These are phyloP conservation scores for Cyclostephanos tholiformis DNA, from an alignment of 108 stramenopile species.

Conservation along the genomic window DNA sequence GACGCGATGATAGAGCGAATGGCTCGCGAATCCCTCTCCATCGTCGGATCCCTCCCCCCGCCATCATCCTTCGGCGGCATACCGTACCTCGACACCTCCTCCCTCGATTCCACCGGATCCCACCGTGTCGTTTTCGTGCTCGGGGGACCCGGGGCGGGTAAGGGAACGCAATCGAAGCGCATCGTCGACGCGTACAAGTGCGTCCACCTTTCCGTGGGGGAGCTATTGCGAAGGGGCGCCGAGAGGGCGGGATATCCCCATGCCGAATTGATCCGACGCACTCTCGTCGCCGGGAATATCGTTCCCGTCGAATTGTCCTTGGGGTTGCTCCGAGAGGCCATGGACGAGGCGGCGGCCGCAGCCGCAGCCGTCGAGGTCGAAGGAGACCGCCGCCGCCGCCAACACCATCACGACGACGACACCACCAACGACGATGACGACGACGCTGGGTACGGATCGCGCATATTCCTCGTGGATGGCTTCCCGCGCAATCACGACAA, in stretches of 20 bases:
- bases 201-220: slow-evolving; percentile 93
- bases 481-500: slow-evolving; percentile 97
- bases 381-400: too few species aligned
- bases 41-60: slow-evolving; percentile 37
- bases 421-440: too few species aligned
- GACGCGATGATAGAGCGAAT: slow-evolving; percentile 31
- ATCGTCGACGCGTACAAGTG: slow-evolving; percentile 80
- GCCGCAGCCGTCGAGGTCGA: slow-evolving; percentile 6
- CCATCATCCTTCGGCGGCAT: slow-evolving; percentile 35
- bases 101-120: slow-evolving; percentile 22
- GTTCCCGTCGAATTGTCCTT: slow-evolving; percentile 95
- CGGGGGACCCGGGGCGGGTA: slow-evolving; percentile 94
- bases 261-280: slow-evolving; percentile 80
- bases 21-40: slow-evolving; percentile 26
- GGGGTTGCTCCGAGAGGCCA: slow-evolving; percentile 78
- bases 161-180: slow-evolving; percentile 92
- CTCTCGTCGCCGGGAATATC: slow-evolving; percentile 88
- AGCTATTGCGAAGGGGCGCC: slow-evolving; percentile 85
- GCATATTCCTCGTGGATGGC: slow-evolving; percentile 95
- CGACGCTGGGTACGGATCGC: slow-evolving; percentile 43
- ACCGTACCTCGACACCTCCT: slow-evolving; percentile 44
- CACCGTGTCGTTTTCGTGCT: slow-evolving; percentile 88
- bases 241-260: slow-evolving; percentile 67
- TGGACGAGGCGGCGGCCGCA: slow-evolving; percentile 47
- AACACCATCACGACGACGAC: too few species aligned